Percentiles rank a stretch among this genome's conserved stretches.
These are phyloP conservation scores for Phialophora macrospora DNA, from an alignment of 2,329 filamentous ascomycete species.

Conservation along the genomic window DNA sequence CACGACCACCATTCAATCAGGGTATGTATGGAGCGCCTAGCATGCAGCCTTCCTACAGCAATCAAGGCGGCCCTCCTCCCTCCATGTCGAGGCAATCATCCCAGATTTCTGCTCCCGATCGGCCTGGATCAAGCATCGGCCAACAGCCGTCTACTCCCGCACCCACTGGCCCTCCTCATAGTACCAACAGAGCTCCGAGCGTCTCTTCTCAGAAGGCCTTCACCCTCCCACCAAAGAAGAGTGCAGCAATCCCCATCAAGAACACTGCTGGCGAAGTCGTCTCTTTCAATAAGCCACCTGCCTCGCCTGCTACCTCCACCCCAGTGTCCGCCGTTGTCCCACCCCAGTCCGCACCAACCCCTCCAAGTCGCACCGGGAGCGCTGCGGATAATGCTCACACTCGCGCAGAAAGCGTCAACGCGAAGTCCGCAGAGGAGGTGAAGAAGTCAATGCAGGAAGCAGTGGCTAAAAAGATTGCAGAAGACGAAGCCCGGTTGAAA, in stretches of 20 bases:
- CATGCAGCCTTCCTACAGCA: constrained; percentile 59
- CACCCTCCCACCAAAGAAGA: constrained; percentile 68
- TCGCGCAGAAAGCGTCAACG: constrained; percentile 71
- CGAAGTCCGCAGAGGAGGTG: constrained; percentile 80
- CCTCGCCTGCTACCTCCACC: constrained; percentile 61
- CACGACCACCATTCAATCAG: constrained; percentile 55
- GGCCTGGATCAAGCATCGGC: constrained; percentile 64
- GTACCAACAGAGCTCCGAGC: constrained; percentile 61
- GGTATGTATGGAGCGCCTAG: constrained; percentile 53
- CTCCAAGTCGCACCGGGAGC: constrained; percentile 75
- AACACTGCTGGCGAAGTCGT: constrained; percentile 77
- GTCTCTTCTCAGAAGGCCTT: constrained; percentile 67
- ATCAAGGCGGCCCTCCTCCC: constrained; percentile 53
- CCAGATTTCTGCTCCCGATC: constrained; percentile 73
- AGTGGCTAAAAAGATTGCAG: constrained; percentile 58
- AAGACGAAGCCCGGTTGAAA: constrained; percentile 54
- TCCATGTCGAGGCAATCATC: constrained; percentile 83
- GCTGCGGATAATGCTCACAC: constrained; percentile 66
- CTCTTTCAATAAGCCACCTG: constrained; percentile 69
- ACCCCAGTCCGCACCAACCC: constrained; percentile 75
- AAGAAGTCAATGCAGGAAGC: constrained; percentile 72
- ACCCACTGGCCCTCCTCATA: constrained; percentile 54
- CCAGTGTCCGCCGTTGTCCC: constrained; percentile 65
- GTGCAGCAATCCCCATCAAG: constrained; percentile 81
- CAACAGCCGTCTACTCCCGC: constrained; percentile 59